Base-by-base conservation (phyloP, 2,329 filamentous ascomycete species). In the Didymosphaeria variabile region DNA sequence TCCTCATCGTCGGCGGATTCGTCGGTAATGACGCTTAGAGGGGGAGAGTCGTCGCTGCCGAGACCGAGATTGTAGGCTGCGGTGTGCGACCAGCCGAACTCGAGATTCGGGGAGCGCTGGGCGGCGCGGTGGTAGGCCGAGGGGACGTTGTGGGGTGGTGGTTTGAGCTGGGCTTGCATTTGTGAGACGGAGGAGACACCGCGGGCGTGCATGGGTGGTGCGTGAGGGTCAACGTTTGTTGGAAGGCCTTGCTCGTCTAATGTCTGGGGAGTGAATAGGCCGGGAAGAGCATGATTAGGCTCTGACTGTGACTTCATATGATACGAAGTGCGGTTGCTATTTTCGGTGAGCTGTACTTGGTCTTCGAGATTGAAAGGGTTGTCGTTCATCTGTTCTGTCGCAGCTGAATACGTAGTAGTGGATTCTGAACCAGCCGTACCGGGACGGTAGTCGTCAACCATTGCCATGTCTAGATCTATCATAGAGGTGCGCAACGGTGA, bases 341-440 rank as follows among this genome's bases (percentile, higher is more conserved):
- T 76, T 34, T 77, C 66, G 0, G 76, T 76, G 12, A 79, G 69
- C 34, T 77, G 71, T 9, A 79, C 72, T 57, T 79, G 78, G 55
- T 84, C 81, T 64, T 84, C 82, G 7, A 84, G 77, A 66, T 84
- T 82, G 65, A 84, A 84, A 0, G 82, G 82, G 58, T 84, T 81
- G 5, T 81, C 80, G 55, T 76, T 80, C 42, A 78, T 77, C 21
- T 76, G 72, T 55, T 82, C 79, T 19, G 76, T 79, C 50, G 68
- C 70, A 17, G 66, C 68, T 13, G 73, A 73, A 42, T 71, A 77
- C 58, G 65, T 77, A 58, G 76, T 72, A 0, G 78, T 73, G 10
- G 69, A 68, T 45, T 72, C 70, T 13, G 77, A 82, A 49, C 72
- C 76, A 5, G 81, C 78, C 0, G 81, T 82, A 0, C 79, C 79